Evolutionary conservation across 352 stramenopile species (phyloP), one percentile per base, ranked within the genome.

Genomic region (Poterioochromonas sp.): DNA sequence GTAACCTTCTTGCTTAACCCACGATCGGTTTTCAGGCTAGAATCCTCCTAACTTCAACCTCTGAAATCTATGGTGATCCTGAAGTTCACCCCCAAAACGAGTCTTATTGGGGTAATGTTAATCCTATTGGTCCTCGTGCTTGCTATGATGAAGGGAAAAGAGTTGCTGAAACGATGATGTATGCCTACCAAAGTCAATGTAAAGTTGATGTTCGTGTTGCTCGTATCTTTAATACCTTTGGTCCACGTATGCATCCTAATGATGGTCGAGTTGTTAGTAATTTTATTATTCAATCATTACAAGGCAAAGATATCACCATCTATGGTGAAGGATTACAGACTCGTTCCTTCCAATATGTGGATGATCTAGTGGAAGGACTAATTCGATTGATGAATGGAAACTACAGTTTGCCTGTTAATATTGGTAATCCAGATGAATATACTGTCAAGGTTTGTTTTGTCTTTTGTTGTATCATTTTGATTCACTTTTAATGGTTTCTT

Each of bases 151-250:
- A 99, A 90, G 96, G 95, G 80, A 99, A 99, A 83, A 92, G 96
- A 73, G 94, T 98, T 32, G 95, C 95, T 1, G 96, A 99, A 87
- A 99, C 95, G 54, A 95, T 99, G 82, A 98, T 98, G 88, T 99
- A 98, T 32, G 15, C 34, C 8, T 73, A 54, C 34, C 0, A 82
- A 44, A 64, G 68, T 20, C 80, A 84, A 76, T 44, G n/a, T 8
- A 60, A 58, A 8, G 73, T 83, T 29, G 82, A 85, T 53, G 73
- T 85, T 20, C 70, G 82, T n/a, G 81, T 85, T 3, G 82, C 62
- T 1, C 90, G 96, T 44, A 99, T 99, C 77, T 99, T 99, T 87
- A 99, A 99, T 83, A 99, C 96, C n/a, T 99, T 98, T 83, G 96
- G 96, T 0, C 94, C 94, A 0, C 87, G 93, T 0, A 99, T 99